Base-by-base conservation (phyloP, 2,329 filamentous ascomycete genomes). In the Stagonosporopsis cucurbitacearum region DNA sequence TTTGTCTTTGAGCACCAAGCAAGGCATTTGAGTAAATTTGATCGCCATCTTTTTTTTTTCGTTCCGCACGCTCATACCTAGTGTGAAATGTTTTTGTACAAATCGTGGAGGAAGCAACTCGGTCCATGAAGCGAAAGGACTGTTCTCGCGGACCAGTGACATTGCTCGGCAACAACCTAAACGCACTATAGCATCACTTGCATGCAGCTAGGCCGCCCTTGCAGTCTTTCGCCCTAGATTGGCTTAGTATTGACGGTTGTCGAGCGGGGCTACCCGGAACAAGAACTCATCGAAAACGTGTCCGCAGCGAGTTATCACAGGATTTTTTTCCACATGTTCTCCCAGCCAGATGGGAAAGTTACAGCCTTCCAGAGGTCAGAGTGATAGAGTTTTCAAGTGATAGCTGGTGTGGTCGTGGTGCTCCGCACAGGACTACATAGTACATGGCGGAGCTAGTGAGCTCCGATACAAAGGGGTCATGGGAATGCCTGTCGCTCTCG, bases 231-330 rank as follows among this genome's bases (percentile, higher is more conserved):
- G 35, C 48, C 28, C 32, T 32, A 56, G 41, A 45, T 36, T 17
- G 45, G 56, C 40, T 53, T 63, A 49, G 49, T 7, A 6, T n/a
- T 25, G 56, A 54, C 59, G 56, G 56, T 54, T 63, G 60, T 56
- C 59, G 54, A 54, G 60, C 63, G 63, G 63, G 60, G 63, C 63
- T 66, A 60, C 60, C 63, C 63, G 62, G 57, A 47, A 53, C 45
- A 44, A 45, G 46, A 57, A 46, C 43, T 39, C 56, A n/a, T 47
- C 47, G 55, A 48, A 50, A 52, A 39, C 28, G 53, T 26, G 23
- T 45, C 48, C 44, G 35, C 48, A 54, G 50, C 55, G 44, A 59
- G 60, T 59, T 55, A n/a, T n/a, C n/a, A 63, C 17, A 47, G 26
- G 37, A 44, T 35, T 25, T 36, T 17, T n/a, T 37, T 43, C 30